Evolutionary conservation across 1,284 basidiomycete species (phyloP), one percentile per base, ranked within the genome.

Genomic region (Stygiomarasmius scandens): DNA sequence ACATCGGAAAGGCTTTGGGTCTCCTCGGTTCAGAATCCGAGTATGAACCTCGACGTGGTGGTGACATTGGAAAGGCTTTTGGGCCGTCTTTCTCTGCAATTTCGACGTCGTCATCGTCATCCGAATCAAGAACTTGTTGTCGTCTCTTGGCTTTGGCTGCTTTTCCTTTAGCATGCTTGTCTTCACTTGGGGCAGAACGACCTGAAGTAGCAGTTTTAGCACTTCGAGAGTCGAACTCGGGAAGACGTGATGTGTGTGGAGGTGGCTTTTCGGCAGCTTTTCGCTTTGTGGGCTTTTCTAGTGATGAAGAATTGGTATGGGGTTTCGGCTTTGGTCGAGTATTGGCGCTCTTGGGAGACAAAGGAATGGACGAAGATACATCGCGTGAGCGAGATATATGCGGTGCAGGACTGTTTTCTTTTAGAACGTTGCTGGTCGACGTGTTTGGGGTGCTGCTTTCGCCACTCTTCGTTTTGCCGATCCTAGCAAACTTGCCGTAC

Each of bases 101-200:
- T 46, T 27, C 29, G 32, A 20, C 12, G 14, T 52, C 32, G 25
- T 29, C 16, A 49, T 47, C 55, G 23, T 46, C 27, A n/a, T 57
- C 50, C 23, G 55, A 57, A 41, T 41, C 38, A 12, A 32, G 6
- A 32, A 32, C 12, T 12, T 32, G 29, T 32, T 32, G 29, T 32
- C 29, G 5, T 32, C 12, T 5, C 29, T 32, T 32, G 29, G 12
- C 29, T 12, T 32, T 32, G 29, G 29, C 12, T 6, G 29, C 29
- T 32, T 32, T 32, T 32, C 29, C 29, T 32, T 32, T 32, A 12
- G 29, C 29, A 32, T 32, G 5, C 12, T 32, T 32, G 29, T 6
- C 29, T 6, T 32, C 12, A 12, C 6, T 6, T 32, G 5, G 29
- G 29, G 29, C 5, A 32, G 38, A 41, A 16, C 14, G 8, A 16